A percentile compares a stretch with the other conserved stretches of the same genome.
Evolutionary conservation across 495 filamentous ascomycete genomes (phyloP).

Genomic region (Thermochaetoides thermophila): DNA sequence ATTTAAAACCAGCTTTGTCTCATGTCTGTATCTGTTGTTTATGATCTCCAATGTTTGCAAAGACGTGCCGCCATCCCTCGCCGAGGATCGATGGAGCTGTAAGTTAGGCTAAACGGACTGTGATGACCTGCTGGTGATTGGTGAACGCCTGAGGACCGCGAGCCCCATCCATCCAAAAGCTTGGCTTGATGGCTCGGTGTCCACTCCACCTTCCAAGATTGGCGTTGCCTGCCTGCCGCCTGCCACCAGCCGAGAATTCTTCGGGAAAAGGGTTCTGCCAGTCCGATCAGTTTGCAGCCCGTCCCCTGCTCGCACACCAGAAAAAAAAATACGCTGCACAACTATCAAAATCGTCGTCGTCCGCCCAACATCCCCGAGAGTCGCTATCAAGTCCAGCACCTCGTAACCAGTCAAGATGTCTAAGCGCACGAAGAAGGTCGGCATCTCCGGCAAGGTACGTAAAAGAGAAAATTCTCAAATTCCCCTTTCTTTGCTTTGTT

Average conservation of each 20-base stretch:
- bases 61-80: too few relatives aligned
- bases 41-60: too few relatives aligned
- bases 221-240: too few relatives aligned
- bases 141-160: too few relatives aligned
- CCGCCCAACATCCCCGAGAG: constrained; percentile 11
- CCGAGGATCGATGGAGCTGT: too few relatives aligned
- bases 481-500: background rate
- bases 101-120: too few relatives aligned
- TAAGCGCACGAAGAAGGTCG: constrained; percentile 98
- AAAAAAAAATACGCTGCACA: constrained; percentile 16
- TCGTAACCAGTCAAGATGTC: constrained; percentile 58
- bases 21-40: too few relatives aligned
- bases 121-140: too few relatives aligned
- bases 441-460: constrained; percentile 46
- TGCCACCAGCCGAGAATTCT: constrained; percentile 1
- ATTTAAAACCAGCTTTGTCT: too few relatives aligned
- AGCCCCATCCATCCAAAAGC: background rate
- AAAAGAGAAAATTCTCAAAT: background rate
- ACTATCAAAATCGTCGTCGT: constrained; percentile 19
- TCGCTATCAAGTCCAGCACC: constrained; percentile 7
- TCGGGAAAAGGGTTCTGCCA: constrained; percentile 20
- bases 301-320: constrained; percentile 10
- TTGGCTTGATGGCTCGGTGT: constrained; percentile 1
- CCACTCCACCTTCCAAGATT: constrained; percentile 5
- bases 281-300: constrained; percentile 8